These are phyloP conservation scores for Immersiella caudata DNA, from an alignment of 495 filamentous ascomycete species.

Conservation along the genomic window DNA sequence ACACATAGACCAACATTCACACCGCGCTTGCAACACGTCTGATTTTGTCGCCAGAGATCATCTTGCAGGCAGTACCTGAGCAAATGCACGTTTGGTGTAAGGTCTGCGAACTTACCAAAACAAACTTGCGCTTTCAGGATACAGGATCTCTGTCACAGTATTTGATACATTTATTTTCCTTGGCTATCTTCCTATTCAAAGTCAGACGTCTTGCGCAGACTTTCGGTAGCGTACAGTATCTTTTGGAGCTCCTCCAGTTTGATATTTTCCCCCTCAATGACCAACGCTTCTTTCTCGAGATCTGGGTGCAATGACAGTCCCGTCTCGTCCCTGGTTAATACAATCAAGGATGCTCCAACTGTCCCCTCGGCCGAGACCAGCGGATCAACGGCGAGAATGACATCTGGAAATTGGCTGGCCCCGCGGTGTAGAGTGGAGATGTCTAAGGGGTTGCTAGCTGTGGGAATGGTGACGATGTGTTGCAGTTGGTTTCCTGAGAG, in stretches of 20 bases:
- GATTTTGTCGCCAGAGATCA: too few species aligned
- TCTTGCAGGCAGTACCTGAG: too few species aligned
- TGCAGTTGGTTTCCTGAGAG: constrained; percentile 50
- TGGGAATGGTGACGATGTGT: constrained; percentile 48
- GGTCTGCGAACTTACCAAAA: too few species aligned
- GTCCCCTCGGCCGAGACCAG: constrained; percentile 31
- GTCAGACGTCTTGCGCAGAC: constrained; percentile 61
- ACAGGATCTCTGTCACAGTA: too few species aligned
- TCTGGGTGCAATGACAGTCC: neutral
- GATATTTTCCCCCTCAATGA: constrained; percentile 35
- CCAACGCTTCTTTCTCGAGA: constrained; percentile 23
- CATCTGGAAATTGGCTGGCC: constrained; percentile 26
- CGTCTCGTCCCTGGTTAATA: constrained; percentile 20
- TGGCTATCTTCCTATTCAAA: constrained; percentile 25
- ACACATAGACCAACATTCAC: too few species aligned
- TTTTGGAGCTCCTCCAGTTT: constrained; percentile 52
- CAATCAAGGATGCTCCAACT: constrained; percentile 26
- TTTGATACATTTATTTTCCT: neutral
- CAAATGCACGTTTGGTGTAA: too few species aligned
- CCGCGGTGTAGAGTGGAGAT: constrained; percentile 37
- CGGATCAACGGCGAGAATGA: constrained; percentile 62
- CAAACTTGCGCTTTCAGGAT: too few species aligned
- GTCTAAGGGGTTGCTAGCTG: constrained; percentile 66
- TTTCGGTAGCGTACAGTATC: constrained; percentile 70
- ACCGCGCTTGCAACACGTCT: too few species aligned